Base-by-base conservation (phyloP, 176 grass and related monocot species). In the Aegilops tauschii region DNA sequence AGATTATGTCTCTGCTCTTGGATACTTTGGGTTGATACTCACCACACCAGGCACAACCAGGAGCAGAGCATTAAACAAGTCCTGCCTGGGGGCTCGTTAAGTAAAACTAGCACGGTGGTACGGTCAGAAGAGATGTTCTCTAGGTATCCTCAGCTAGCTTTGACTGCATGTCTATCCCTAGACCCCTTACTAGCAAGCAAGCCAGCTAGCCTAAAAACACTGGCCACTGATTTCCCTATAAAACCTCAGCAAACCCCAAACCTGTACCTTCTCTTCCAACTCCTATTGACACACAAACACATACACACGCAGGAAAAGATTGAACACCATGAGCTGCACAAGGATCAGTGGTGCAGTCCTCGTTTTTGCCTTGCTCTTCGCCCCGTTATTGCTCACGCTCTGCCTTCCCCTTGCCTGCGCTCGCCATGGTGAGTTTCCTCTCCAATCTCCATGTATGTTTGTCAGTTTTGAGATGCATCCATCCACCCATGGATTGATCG, bases 31-130 rank as follows among this genome's bases (percentile, higher is more conserved):
- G 9, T 70, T 81, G 76, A 64, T 84, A 76, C 62, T 77, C 81
- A 69, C 45, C 74, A 80, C 54, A 69, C 45, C 75, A 80, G 70
- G 72, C 52, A 62, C 35, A 54, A 52, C 12, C 72, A 90, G 69
- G 85, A 81, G 16, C 59, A 88, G 30, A 12, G 69, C 69, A 64
- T 85, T 88, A 85, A 91, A 88, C 10, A 69, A 88, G 2, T 21
- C 56, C 2, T 25, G 84, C 89, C 69, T 91, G 76, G 89, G 89
- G 82, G 76, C 13, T 77, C 76, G 89, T 76, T 81, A 88, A 91
- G 84, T 35, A 91, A 88, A 23, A 70, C 49, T 77, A 76, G 8
- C 64, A 44, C 37, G 18, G 68, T 8, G 2, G 85, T 91, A 91
- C 82, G 69, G 77, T 62, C 74, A 69, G 49, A 76, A 64, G 81